Percentiles rank a stretch among this genome's conserved stretches.
Conservation (phyloP, 2,329 filamentous ascomycete genomes). For the Tolypocladium cylindrosporum region DNA sequence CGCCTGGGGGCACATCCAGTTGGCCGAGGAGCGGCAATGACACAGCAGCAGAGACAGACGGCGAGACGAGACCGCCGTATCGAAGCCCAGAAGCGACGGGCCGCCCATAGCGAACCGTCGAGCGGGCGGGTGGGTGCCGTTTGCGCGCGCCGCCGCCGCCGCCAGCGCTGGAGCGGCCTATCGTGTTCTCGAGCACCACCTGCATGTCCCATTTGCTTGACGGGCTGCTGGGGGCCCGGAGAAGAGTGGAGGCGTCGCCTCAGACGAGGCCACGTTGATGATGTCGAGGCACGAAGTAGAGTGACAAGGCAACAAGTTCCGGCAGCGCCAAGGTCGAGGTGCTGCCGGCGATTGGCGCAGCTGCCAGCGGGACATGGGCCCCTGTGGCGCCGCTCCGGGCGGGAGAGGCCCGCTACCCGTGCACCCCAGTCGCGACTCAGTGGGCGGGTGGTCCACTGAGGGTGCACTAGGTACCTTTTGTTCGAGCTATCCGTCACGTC, state of each 20-base stretch:
- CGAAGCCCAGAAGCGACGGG: background rate
- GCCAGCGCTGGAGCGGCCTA: background rate
- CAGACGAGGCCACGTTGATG: constrained; percentile 6
- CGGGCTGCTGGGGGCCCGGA: background rate
- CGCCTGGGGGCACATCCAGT: background rate
- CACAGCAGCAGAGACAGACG: background rate
- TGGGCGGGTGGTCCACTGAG: too few species aligned
- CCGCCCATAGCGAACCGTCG: background rate
- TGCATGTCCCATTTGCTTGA: background rate
- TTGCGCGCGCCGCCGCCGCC: background rate
- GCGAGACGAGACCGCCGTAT: background rate
- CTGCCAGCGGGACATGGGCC: background rate
- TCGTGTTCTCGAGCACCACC: background rate
- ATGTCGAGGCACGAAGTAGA: constrained; percentile 4
- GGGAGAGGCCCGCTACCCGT: background rate
- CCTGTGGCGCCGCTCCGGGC: background rate
- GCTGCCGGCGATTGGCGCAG: background rate
- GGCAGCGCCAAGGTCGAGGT: background rate
- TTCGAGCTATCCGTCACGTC: too few species aligned
- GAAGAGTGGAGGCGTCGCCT: background rate
- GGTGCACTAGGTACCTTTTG: too few species aligned
- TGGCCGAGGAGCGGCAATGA: background rate
- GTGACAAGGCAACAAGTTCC: constrained; percentile 3
- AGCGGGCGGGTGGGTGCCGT: background rate
- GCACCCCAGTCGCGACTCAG: background rate